Percentiles rank a stretch among this genome's conserved stretches.
These are phyloP conservation scores for Alternaria gaisen DNA, from an alignment of 2,329 filamentous ascomycete species.

Conservation along the genomic window DNA sequence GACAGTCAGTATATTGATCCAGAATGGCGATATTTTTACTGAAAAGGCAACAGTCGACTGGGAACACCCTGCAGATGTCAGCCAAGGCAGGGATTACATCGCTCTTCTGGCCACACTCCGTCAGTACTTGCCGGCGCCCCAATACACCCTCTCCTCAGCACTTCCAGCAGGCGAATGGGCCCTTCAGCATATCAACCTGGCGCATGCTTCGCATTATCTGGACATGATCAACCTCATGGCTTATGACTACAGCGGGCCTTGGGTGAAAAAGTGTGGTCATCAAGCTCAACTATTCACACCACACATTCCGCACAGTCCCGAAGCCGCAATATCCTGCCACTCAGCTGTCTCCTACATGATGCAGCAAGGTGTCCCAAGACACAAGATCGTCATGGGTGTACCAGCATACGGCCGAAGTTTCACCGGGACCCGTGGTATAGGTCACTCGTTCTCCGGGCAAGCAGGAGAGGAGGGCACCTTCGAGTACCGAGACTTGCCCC, in stretches of 20 bases:
- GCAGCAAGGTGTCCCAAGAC: slow-evolving; percentile 70
- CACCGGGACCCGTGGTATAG: slow-evolving; percentile 69
- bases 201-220: slow-evolving; percentile 68
- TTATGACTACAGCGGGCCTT: slow-evolving; percentile 80
- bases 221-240: slow-evolving; percentile 82
- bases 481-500: slow-evolving; percentile 76
- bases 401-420: slow-evolving; percentile 81
- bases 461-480: slow-evolving; percentile 74
- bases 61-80: slow-evolving; percentile 74
- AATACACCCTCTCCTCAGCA: slow-evolving; percentile 75
- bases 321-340: slow-evolving; percentile 67
- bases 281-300: slow-evolving; percentile 78
- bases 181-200: slow-evolving; percentile 74
- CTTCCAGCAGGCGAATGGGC: slow-evolving; percentile 73
- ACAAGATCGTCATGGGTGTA: slow-evolving; percentile 78
- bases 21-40: slow-evolving; percentile 7
- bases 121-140: slow-evolving; percentile 71
- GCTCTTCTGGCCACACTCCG: slow-evolving; percentile 73
- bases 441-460: slow-evolving; percentile 64
- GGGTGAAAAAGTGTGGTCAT: slow-evolving; percentile 73
- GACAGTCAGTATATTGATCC: slow-evolving; percentile 65
- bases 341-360: slow-evolving; percentile 72
- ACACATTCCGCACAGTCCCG: slow-evolving; percentile 62
- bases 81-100: slow-evolving; percentile 76
- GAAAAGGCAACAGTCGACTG: slow-evolving; percentile 71